Percentiles rank a stretch among this genome's conserved stretches.
These are phyloP conservation scores for Boletus rubropictus DNA, from an alignment of 768 basidiomycete genomes.

Conservation along the genomic window DNA sequence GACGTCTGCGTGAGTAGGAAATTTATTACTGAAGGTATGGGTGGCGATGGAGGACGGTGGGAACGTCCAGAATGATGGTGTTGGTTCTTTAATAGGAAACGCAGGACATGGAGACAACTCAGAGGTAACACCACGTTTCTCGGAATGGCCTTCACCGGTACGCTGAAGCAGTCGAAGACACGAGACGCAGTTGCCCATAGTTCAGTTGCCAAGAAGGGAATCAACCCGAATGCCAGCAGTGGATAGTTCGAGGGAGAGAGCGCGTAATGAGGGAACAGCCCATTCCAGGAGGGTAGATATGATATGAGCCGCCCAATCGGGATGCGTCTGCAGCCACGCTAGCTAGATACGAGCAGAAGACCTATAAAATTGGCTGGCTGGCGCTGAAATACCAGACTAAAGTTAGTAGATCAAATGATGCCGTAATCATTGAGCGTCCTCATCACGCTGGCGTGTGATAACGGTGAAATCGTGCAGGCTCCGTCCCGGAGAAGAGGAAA, in stretches of 20 bases:
- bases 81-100: constrained; percentile 51
- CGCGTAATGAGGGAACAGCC: background rate
- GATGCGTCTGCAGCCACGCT: constrained; percentile 1
- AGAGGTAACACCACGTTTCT: background rate
- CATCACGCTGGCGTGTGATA: constrained; percentile 14
- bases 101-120: constrained; percentile 24
- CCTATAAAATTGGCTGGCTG: background rate
- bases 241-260: constrained; percentile 1
- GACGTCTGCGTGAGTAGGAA: constrained; percentile 54
- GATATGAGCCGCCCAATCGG: constrained; percentile 8
- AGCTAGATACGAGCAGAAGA: background rate
- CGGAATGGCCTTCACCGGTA: background rate
- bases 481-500: background rate
- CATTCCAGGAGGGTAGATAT: constrained; percentile 17
- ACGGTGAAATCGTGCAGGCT: constrained; percentile 1
- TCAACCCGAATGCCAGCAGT: background rate
- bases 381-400: background rate
- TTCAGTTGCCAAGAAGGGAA: background rate
- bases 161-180: constrained; percentile 2
- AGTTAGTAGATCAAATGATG: constrained; percentile 1
- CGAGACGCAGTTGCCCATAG: constrained; percentile 27
- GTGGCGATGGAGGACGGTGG: constrained; percentile 45
- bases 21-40: constrained; percentile 15
- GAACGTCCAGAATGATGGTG: constrained; percentile 58
- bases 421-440: constrained; percentile 6